These are phyloP conservation scores for Xylariomycetidae sp. DNA, from an alignment of 2,329 filamentous ascomycete species.

Conservation along the genomic window DNA sequence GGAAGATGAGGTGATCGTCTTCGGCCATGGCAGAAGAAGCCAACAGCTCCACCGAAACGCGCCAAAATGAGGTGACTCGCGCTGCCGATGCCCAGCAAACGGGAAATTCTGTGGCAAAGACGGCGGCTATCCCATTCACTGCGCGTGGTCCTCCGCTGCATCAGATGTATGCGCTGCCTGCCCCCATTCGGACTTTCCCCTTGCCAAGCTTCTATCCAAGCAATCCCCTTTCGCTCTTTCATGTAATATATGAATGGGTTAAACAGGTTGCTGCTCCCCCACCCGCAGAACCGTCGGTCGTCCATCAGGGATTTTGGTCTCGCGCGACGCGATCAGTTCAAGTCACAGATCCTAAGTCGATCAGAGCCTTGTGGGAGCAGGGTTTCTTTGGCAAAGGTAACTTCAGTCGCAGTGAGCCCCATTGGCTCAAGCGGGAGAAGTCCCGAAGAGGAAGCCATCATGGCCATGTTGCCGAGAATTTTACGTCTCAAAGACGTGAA, in stretches of 20 bases:
- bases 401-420: constrained; percentile 89
- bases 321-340: constrained; percentile 76
- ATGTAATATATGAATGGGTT: constrained; percentile 73
- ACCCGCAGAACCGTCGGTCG: constrained; percentile 56
- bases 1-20: not conserved
- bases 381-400: constrained; percentile 96
- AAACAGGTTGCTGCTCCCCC: constrained; percentile 67
- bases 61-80: constrained; percentile 10
- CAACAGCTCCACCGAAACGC: not conserved
- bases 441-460: constrained; percentile 61
- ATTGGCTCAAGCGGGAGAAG: constrained; percentile 82
- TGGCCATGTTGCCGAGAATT: constrained; percentile 72
- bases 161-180: constrained; percentile 75
- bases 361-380: constrained; percentile 87
- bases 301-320: constrained; percentile 77
- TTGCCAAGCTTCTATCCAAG: constrained; percentile 85
- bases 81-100: constrained; percentile 10
- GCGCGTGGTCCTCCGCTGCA: constrained; percentile 45
- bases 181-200: constrained; percentile 77
- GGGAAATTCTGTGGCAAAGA: constrained; percentile 7
- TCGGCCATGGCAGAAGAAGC: not conserved
- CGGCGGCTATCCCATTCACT: constrained; percentile 5
- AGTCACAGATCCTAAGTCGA: constrained; percentile 69
- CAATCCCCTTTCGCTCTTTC: constrained; percentile 84
- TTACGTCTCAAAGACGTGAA: constrained; percentile 70